Evolutionary conservation across 2,329 filamentous ascomycete genomes (phyloP).

Genomic region (Phoma herbarum): DNA sequence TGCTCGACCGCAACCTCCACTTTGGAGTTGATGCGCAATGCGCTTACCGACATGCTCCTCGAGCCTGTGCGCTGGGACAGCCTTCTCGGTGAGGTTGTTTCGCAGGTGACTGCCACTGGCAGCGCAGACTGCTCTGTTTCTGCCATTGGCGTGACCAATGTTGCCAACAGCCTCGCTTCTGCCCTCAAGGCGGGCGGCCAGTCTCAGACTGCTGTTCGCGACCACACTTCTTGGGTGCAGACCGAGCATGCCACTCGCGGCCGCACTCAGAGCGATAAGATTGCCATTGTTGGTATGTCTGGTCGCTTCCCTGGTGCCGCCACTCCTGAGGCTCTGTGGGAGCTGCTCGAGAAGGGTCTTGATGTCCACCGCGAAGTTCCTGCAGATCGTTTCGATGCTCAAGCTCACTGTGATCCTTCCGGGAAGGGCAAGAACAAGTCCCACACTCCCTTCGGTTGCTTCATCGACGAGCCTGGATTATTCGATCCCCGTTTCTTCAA

Average conservation of each 20-base stretch:
- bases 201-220: conserved; percentile 53
- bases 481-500: conserved; percentile 90
- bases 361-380: conserved; percentile 76
- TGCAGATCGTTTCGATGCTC: conserved; percentile 75
- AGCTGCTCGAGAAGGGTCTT: conserved; percentile 75
- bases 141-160: conserved; percentile 62
- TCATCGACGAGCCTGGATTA: conserved; percentile 76
- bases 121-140: conserved; percentile 56
- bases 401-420: conserved; percentile 74
- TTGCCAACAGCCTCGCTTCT: conserved; percentile 64
- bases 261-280: conserved; percentile 69
- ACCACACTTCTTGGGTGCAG: conserved; percentile 56
- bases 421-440: conserved; percentile 79
- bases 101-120: conserved; percentile 55
- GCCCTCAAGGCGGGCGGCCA: conserved; percentile 62
- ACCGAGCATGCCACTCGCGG: conserved; percentile 46
- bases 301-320: conserved; percentile 79
- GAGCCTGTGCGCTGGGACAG: conserved; percentile 60
- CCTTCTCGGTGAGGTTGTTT: conserved; percentile 58
- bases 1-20: conserved; percentile 57
- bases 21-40: conserved; percentile 56
- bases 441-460: conserved; percentile 79
- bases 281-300: conserved; percentile 86
- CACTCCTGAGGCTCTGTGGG: conserved; percentile 76
- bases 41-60: conserved; percentile 57